Evolutionary conservation across 2,329 filamentous ascomycete genomes (phyloP).

Genomic region (Diaporthe sp.): DNA sequence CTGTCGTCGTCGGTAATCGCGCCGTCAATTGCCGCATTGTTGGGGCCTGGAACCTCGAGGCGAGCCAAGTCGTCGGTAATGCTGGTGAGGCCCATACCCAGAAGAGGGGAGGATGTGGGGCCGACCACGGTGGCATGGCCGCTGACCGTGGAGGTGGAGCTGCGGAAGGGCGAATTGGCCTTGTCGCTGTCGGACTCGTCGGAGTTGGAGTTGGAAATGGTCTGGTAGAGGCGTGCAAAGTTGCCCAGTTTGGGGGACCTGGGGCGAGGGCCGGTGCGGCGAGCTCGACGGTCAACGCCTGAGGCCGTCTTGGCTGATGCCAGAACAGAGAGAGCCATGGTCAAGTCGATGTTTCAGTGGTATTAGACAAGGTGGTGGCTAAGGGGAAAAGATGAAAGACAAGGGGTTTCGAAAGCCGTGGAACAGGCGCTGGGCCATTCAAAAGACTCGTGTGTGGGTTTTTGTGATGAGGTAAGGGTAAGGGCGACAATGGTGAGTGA

Average conservation of each 20-base stretch:
- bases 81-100: conserved; percentile 13
- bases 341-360: conserved; percentile 17
- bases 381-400: conserved; percentile 1
- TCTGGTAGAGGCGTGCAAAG: conserved; percentile 34
- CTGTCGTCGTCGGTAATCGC: conserved; percentile 33
- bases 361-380: conserved; percentile 30
- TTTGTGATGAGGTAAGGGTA: not conserved
- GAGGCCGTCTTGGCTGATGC: conserved; percentile 28
- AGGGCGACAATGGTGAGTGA: not conserved
- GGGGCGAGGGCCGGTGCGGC: conserved; percentile 24
- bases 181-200: conserved; percentile 10
- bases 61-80: conserved; percentile 15
- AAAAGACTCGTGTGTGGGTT: not conserved
- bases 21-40: not conserved
- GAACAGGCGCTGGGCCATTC: conserved; percentile 30
- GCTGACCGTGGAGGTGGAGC: not conserved
- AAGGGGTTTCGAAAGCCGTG: conserved; percentile 5
- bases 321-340: conserved; percentile 26
- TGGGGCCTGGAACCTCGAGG: not conserved
- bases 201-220: conserved; percentile 10
- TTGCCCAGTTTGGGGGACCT: conserved; percentile 37
- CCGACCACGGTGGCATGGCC: not conserved
- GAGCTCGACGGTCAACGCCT: conserved; percentile 36
- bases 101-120: conserved; percentile 6
- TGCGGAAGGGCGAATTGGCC: not conserved